phyloP scores from a whole-genome alignment of 2,329 filamentous ascomycete species.

The Pseudocercospora musae region DNA sequence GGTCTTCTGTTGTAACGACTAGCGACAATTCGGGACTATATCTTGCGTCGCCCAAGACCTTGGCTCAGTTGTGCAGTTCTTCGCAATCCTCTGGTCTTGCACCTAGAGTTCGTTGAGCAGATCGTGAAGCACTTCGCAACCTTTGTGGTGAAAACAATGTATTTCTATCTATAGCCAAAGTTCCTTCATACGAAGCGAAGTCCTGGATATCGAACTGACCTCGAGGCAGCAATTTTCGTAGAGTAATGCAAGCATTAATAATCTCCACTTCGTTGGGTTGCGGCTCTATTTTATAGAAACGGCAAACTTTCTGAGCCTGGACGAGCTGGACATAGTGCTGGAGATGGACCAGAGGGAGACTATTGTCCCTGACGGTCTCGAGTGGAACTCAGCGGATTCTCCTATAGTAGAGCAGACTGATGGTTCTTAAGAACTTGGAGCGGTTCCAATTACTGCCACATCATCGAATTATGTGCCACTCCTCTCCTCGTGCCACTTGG shows the following conservation, averaged over 20 bases:
- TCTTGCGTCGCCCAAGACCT: background rate
- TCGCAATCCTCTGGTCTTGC: background rate
- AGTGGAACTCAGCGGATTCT: background rate
- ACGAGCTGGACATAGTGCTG: background rate
- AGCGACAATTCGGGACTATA: background rate
- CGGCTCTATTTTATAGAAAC: background rate
- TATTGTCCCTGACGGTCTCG: background rate
- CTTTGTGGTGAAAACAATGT: background rate
- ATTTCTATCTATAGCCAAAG: background rate
- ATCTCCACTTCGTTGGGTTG: background rate
- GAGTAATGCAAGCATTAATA: background rate
- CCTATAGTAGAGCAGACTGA: background rate
- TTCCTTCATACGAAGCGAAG: background rate
- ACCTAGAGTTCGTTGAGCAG: background rate
- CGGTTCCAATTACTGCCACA: background rate
- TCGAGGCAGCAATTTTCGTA: background rate
- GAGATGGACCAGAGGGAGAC: background rate
- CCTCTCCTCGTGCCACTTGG: background rate
- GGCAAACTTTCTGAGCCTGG: background rate
- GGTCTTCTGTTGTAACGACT: background rate
- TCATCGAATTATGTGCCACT: background rate
- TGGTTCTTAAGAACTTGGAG: background rate
- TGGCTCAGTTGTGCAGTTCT: background rate
- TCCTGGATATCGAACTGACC: background rate
- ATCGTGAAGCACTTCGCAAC: background rate